These are phyloP conservation scores for Lachancea cidri DNA, from an alignment of 805 yeast genomes.

Conservation along the genomic window DNA sequence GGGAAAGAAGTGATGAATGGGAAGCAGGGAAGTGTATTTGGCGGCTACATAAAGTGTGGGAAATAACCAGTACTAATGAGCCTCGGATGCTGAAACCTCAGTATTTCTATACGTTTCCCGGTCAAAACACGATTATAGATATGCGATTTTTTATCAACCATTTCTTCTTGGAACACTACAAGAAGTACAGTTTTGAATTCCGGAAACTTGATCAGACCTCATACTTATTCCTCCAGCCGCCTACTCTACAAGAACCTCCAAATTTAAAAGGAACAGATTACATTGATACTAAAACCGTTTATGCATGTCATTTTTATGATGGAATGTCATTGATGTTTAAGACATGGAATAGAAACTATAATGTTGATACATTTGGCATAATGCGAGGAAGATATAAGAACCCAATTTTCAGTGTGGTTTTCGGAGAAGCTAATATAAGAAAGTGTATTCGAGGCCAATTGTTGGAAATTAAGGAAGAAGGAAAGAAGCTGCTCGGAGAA, in stretches of 20 bases:
- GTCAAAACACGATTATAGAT: slow-evolving; percentile 38
- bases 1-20: slow-evolving; percentile 64
- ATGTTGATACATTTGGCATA: slow-evolving; percentile 86
- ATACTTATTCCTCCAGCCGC: slow-evolving; percentile 70
- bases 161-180: slow-evolving; percentile 60
- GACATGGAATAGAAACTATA: slow-evolving; percentile 76
- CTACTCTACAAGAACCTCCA: slow-evolving; percentile 78
- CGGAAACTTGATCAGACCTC: slow-evolving; percentile 42
- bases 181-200: slow-evolving; percentile 43
- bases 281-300: slow-evolving; percentile 61
- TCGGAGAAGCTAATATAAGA: slow-evolving; percentile 78
- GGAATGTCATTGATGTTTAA: slow-evolving; percentile 91
- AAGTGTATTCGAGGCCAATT: slow-evolving; percentile 68
- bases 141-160: slow-evolving; percentile 56
- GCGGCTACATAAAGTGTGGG: slow-evolving; percentile 81
- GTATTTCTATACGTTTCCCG: slow-evolving; percentile 44
- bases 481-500: slow-evolving; percentile 53
- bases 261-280: slow-evolving; percentile 44
- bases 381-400: slow-evolving; percentile 70
- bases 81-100: slow-evolving; percentile 39
- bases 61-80: slow-evolving; percentile 30
- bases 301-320: slow-evolving; percentile 90
- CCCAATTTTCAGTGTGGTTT: slow-evolving; percentile 68
- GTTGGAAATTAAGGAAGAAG: slow-evolving; percentile 59
- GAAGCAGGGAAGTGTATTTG: slow-evolving; percentile 69